Conservation (phyloP, 1,284 basidiomycete species). For the Naganishia liquefaciens region DNA sequence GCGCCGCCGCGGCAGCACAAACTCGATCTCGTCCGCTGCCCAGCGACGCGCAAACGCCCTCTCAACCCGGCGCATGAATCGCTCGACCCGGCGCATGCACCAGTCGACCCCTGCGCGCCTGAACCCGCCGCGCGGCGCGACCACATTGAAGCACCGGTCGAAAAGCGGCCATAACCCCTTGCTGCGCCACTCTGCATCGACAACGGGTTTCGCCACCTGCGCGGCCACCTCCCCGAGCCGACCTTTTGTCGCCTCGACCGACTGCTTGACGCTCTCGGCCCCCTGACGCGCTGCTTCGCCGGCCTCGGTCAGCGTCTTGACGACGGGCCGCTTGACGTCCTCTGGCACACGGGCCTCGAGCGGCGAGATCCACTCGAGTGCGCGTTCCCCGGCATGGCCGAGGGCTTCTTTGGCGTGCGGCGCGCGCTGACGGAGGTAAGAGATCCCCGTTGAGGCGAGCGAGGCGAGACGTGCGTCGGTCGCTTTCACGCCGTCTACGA, state of each 20-base stretch:
- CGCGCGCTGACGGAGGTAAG: constrained; percentile 16
- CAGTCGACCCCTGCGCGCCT: neutral
- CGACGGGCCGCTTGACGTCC: constrained; percentile 14
- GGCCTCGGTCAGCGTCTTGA: constrained; percentile 14
- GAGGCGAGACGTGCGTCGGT: constrained; percentile 15
- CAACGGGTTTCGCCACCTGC: constrained; percentile 16
- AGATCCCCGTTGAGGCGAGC: constrained; percentile 6
- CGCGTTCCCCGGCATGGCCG: constrained; percentile 3
- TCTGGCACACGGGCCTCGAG: constrained; percentile 10
- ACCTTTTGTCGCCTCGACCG: constrained; percentile 12
- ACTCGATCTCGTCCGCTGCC: constrained; percentile 61
- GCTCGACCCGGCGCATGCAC: constrained; percentile 7
- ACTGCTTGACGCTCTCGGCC: constrained; percentile 12
- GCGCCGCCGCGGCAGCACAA: constrained; percentile 61
- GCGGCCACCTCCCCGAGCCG: neutral
- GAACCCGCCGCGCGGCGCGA: neutral
- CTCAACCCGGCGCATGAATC: constrained; percentile 18
- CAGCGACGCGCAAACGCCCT: constrained; percentile 60
- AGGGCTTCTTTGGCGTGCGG: constrained; percentile 8
- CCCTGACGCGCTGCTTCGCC: constrained; percentile 13
- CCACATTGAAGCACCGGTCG: neutral
- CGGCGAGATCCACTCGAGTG: constrained; percentile 14
- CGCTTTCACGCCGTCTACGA: constrained; percentile 18
- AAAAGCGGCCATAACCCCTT: constrained; percentile 11
- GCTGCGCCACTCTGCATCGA: constrained; percentile 9